A percentile compares a stretch with the other conserved stretches of the same genome.
phyloP scores from a whole-genome alignment of 768 basidiomycete species.

The Guyanaporus albipodus region DNA sequence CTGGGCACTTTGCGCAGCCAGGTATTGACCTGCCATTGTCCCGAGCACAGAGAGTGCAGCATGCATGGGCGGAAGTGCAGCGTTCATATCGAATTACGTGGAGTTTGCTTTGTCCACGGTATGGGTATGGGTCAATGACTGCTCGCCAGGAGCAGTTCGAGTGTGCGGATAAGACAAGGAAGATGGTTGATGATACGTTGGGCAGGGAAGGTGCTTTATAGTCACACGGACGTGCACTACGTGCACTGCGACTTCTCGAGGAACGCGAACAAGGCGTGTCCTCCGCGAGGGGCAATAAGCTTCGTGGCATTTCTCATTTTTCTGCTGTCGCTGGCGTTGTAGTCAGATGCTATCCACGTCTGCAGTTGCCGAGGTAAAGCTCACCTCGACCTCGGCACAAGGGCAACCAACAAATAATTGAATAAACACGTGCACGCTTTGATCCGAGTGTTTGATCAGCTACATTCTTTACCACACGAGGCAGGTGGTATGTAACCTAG shows the following conservation, averaged over 20 bases:
- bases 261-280: slow-evolving; percentile 32
- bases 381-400: slow-evolving; percentile 12
- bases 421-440: slow-evolving; percentile 16
- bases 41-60: slow-evolving; percentile 35
- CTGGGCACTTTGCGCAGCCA: slow-evolving; percentile 30
- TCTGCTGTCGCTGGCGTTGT: slow-evolving; percentile 11
- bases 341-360: slow-evolving; percentile 7
- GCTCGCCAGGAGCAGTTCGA: slow-evolving; percentile 31
- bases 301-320: slow-evolving; percentile 12
- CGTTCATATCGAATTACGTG: slow-evolving; percentile 22
- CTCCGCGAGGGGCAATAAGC: slow-evolving; percentile 24
- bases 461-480: slow-evolving; percentile 19
- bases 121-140: slow-evolving; percentile 11
- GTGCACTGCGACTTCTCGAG: slow-evolving; percentile 11
- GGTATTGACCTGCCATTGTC: slow-evolving; percentile 35
- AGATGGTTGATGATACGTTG: slow-evolving; percentile 31
- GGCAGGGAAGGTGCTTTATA: slow-evolving; percentile 25
- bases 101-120: slow-evolving; percentile 6
- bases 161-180: slow-evolving; percentile 40
- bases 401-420: slow-evolving; percentile 7
- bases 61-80: slow-evolving; percentile 33
- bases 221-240: slow-evolving; percentile 6
- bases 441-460: slow-evolving; percentile 14
- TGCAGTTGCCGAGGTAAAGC: slow-evolving; percentile 14
- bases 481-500: slow-evolving; percentile 3